Percentiles rank a stretch among this genome's conserved stretches.
Evolutionary conservation across 768 basidiomycete genomes (phyloP).

Genomic region (Xerocomellus amylosporus): DNA sequence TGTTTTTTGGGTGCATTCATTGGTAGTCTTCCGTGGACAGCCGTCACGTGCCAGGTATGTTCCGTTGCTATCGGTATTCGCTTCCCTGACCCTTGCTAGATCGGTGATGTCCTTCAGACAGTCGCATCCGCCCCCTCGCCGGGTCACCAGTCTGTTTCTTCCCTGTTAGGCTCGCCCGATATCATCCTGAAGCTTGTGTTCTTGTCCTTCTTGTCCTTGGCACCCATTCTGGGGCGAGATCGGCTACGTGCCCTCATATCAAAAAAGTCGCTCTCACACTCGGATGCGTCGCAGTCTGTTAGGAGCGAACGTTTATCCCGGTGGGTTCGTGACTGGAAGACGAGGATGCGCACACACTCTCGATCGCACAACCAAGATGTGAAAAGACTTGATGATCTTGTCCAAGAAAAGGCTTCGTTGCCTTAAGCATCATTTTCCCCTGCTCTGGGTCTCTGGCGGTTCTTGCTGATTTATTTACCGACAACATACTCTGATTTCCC

Average conservation of each 20-base stretch:
- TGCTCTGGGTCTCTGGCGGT: constrained; percentile 9
- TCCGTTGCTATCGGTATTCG: constrained; percentile 11
- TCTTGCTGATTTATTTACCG: constrained; percentile 21
- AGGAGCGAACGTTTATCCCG: constrained; percentile 40
- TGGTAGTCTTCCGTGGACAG: constrained; percentile 84
- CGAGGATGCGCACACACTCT: constrained; percentile 54
- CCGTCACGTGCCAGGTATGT: constrained; percentile 83
- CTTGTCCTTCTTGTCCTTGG: constrained; percentile 78
- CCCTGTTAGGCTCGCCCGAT: constrained; percentile 77
- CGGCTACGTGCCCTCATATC: constrained; percentile 58
- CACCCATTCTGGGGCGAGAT: constrained; percentile 79
- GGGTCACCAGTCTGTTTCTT: constrained; percentile 75
- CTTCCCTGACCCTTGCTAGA: constrained; percentile 41
- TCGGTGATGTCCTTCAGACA: constrained; percentile 85
- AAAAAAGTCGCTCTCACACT: constrained; percentile 23
- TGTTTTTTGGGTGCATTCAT: constrained; percentile 83
- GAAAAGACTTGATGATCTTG: constrained; percentile 48
- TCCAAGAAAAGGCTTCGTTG: constrained; percentile 50
- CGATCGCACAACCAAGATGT: constrained; percentile 47
- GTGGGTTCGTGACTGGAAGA: constrained; percentile 70
- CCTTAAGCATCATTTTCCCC: constrained; percentile 23
- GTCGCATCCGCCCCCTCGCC: constrained; percentile 71
- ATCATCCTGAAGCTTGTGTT: constrained; percentile 82
- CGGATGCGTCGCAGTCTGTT: constrained; percentile 17
- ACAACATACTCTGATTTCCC: constrained; percentile 14